A percentile compares a stretch with the other conserved stretches of the same genome.
Evolutionary conservation across 306 rosid species (phyloP).

Genomic region (Prinsepia uniflora): DNA sequence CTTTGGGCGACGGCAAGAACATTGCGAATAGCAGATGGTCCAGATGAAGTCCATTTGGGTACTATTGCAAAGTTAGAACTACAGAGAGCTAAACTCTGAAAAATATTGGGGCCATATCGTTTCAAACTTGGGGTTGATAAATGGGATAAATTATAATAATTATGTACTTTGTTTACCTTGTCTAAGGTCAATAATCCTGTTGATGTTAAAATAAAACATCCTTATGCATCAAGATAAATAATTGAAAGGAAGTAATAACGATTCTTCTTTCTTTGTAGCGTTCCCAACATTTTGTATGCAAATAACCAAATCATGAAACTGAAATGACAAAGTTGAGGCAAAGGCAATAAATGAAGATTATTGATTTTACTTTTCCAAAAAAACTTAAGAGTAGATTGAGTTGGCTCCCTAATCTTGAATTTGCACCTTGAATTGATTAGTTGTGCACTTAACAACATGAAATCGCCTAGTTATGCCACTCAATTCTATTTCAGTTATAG

Average conservation of each 20-base stretch:
- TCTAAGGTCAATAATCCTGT: neutral
- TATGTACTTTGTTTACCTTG: neutral
- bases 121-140: neutral
- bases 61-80: constrained; percentile 91
- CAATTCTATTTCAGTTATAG: too few species aligned
- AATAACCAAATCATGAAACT: too few species aligned
- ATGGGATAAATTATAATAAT: neutral
- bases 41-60: constrained; percentile 95
- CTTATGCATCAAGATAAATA: neutral
- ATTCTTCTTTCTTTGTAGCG: neutral
- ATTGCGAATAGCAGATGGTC: constrained; percentile 91
- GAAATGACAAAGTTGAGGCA: too few species aligned
- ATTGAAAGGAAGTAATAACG: neutral
- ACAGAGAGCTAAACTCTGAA: constrained; percentile 68
- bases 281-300: too few species aligned
- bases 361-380: too few species aligned
- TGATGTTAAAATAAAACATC: neutral
- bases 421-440: too few species aligned
- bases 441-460: too few species aligned
- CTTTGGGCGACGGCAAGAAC: constrained; percentile 92
- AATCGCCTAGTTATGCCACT: too few species aligned
- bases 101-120: too few species aligned
- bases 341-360: too few species aligned
- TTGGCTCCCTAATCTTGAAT: too few species aligned
- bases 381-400: too few species aligned